Evolutionary conservation across 495 filamentous ascomycete genomes (phyloP).

Genomic region (Penicillium robsamsonii): DNA sequence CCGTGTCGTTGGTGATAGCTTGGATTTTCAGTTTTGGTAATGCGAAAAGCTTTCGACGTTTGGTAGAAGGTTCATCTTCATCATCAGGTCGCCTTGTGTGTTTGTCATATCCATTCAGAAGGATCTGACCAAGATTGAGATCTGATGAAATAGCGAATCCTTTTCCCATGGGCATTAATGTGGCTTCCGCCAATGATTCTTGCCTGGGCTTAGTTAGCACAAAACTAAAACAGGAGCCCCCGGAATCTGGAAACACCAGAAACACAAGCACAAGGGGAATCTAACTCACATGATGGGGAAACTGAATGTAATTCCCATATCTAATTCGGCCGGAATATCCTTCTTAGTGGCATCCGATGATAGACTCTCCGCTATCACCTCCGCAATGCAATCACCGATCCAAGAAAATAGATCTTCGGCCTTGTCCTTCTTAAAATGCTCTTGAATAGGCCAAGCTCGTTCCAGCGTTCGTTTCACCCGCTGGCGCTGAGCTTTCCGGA

Average conservation of each 20-base stretch:
- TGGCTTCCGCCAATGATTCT: slow-evolving; percentile 69
- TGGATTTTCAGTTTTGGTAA: slow-evolving; percentile 67
- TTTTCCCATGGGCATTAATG: slow-evolving; percentile 84
- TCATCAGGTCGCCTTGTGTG: slow-evolving; percentile 49
- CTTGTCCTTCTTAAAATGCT: slow-evolving; percentile 74
- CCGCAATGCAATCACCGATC: slow-evolving; percentile 74
- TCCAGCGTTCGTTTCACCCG: slow-evolving; percentile 62
- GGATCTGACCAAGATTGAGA: slow-evolving; percentile 66
- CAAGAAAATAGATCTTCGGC: slow-evolving; percentile 74
- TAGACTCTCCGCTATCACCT: slow-evolving; percentile 61
- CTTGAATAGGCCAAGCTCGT: slow-evolving; percentile 73
- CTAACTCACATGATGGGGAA: slow-evolving; percentile 74
- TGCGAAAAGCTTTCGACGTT: slow-evolving; percentile 47
- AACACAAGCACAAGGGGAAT: not conserved
- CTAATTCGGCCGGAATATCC: slow-evolving; percentile 54
- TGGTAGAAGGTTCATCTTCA: slow-evolving; percentile 43
- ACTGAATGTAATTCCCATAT: slow-evolving; percentile 81
- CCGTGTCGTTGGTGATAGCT: slow-evolving; percentile 79
- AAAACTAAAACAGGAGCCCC: not conserved
- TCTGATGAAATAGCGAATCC: slow-evolving; percentile 75
- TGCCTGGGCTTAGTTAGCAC: slow-evolving; percentile 52
- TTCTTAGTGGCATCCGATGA: slow-evolving; percentile 43
- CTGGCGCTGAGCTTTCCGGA: slow-evolving; percentile 46
- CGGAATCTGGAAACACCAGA: not conserved
- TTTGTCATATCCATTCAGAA: slow-evolving; percentile 66